These are phyloP conservation scores for Coemansia sp. DNA, from an alignment of 192 early-diverging fungal species.

Conservation along the genomic window DNA sequence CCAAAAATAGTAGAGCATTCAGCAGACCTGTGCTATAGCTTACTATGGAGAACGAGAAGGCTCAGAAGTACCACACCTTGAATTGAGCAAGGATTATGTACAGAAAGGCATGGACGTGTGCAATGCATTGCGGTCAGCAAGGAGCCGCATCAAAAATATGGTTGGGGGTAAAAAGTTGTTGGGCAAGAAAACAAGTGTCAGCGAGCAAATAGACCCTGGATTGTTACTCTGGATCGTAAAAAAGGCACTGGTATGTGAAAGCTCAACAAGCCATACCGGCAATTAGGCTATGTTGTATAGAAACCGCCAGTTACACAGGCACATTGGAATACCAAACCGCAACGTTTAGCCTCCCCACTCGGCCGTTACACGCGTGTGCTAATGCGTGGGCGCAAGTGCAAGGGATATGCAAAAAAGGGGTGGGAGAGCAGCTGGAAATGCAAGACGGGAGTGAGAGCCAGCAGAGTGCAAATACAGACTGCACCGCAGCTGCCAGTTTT, in stretches of 20 bases:
- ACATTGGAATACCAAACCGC: too few relatives aligned
- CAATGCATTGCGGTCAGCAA: constrained; percentile 1
- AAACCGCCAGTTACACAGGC: too few relatives aligned
- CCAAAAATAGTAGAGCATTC: constrained; percentile 7
- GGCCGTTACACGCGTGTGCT: not conserved
- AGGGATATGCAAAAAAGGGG: constrained; percentile 2
- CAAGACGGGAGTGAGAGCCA: constrained; percentile 14
- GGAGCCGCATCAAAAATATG: constrained; percentile 1
- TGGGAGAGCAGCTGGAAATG: not conserved
- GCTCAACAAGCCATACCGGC: too few relatives aligned
- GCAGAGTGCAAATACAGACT: constrained; percentile 1
- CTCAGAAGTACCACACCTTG: too few relatives aligned
- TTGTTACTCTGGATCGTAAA: too few relatives aligned
- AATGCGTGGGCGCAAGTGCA: constrained; percentile 8
- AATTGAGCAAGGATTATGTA: too few relatives aligned
- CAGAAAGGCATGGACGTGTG: not conserved
- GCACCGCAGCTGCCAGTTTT: constrained; percentile 6
- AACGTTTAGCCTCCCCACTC: too few relatives aligned
- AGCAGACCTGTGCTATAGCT: constrained; percentile 4
- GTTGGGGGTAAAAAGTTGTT: constrained; percentile 3
- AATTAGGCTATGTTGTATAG: too few relatives aligned
- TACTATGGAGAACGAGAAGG: constrained; percentile 6
- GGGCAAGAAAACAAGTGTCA: too few relatives aligned
- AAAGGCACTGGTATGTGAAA: too few relatives aligned
- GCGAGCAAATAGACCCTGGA: too few relatives aligned